These are phyloP conservation scores for Panicum miliaceum DNA, from an alignment of 176 grass and related monocot genomes.

Conservation along the genomic window DNA sequence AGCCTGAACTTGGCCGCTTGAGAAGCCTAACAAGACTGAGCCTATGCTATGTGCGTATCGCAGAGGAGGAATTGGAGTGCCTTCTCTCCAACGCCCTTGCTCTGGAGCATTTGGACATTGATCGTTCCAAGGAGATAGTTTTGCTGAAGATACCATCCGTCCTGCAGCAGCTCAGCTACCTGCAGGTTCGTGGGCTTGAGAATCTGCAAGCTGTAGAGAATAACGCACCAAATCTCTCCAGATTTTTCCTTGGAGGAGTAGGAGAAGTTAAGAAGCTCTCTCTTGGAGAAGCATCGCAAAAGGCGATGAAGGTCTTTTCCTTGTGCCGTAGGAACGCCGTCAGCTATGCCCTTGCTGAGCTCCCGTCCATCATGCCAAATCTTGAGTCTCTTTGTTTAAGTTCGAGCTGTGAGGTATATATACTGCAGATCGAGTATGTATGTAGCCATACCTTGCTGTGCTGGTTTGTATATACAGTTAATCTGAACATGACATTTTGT, in stretches of 20 bases:
- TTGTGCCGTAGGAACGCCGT: background rate
- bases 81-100: background rate
- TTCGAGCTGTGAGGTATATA: background rate
- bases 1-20: background rate
- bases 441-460: background rate
- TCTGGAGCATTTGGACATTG: background rate
- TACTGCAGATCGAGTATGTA: no score
- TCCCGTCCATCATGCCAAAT: slow-evolving; percentile 2
- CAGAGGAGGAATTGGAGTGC: background rate
- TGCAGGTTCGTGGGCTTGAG: background rate
- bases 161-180: background rate
- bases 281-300: background rate
- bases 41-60: background rate
- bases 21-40: background rate
- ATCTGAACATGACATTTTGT: background rate
- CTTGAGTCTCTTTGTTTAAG: background rate
- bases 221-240: background rate
- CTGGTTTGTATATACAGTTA: background rate
- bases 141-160: background rate
- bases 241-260: rapidly evolving
- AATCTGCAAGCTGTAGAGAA: background rate
- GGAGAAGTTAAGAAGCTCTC: background rate
- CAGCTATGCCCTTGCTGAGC: background rate
- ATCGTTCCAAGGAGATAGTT: background rate
- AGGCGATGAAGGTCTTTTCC: background rate